Evolutionary conservation across 768 basidiomycete species (phyloP), one percentile per base, ranked within the genome.

Genomic region (Collybia sordida): DNA sequence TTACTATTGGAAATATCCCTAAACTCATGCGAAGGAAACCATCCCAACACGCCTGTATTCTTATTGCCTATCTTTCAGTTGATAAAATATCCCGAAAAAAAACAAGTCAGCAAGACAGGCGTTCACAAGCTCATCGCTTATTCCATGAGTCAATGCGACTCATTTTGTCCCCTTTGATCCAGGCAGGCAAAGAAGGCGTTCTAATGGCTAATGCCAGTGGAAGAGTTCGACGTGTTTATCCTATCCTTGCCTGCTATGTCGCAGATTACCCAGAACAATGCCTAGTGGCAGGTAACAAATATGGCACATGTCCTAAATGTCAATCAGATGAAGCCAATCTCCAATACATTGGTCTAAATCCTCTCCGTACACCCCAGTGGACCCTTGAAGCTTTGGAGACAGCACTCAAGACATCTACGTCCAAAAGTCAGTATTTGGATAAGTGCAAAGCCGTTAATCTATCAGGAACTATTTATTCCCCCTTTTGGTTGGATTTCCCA

Each of bases 211-310:
- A 69, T 51, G 70, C 69, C 0, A 72, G 78, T 60, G 69, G 74
- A 0, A 4, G 42, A 0, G 27, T 65, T 0, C 60, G 69, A 0
- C 60, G 56, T 0, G 49, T 63, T 4, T 63, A 68, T 50, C 76
- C 75, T 0, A 21, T 47, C 36, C 49, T 79, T 3, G 72, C 77
- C 0, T 58, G 61, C 0, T 71, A 67, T 49, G 58, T 48, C 11
- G 40, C 40, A 5, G 21, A 42, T 42, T 42, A 19, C 22, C 78
- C 76, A 0, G 74, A 79, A 47, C 77, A 79, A 52, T 59, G 70
- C 12, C 66, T 78, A 0, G 65, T 70, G 0, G 65, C 69, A 0
- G 49, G 59, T 35, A 47, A 49, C 4, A 65, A 64, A 15, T 58
- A 46, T 2, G 59, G 60, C 1, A 49, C 63, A 7, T 71, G 68